Evolutionary conservation across 2,329 filamentous ascomycete species (phyloP), one percentile per base, ranked within the genome.

Genomic region (Pseudogymnoascus sp.): DNA sequence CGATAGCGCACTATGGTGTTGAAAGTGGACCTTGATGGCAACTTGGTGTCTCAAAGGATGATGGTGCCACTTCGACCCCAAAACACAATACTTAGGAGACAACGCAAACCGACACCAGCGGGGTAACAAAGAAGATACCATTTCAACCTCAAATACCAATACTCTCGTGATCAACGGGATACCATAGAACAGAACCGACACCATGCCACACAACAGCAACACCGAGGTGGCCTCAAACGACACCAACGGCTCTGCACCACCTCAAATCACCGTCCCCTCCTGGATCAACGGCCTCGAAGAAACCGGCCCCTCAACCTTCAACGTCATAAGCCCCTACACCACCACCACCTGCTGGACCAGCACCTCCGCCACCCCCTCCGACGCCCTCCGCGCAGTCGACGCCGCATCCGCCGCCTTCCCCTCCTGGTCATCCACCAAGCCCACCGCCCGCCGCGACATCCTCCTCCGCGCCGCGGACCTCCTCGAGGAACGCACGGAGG

Each of bases 321-420:
- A 76, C 45, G 80, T 87, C 28, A 75, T 75, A 63, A 81, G 77
- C 63, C 84, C 85, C 3, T 72, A 75, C 7, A 79, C 79, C 64
- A 75, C 81, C 64, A 69, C 78, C 6, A 71, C 61, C 51, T 54
- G 84, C 63, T 81, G 81, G 77, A 74, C 75, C 48, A 78, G 78
- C 64, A 79, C 79, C 23, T 77, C 80, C 13, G 82, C 82, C 23
- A 80, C 80, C 0, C 71, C 79, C 60, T 74, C 79, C 7, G 79
- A 86, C 69, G 84, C 80, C 43, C 72, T 77, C 4, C 73, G 77
- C 61, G 85, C 85, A 6, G 76, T 82, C n/a, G 75, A 78, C n/a
- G 77, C 81, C 3, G 85, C 85, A 0, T 74, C 83, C 60, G 75
- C 77, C 21, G 85, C 86, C 0, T 85, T 86, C 73, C 79, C 79